Evolutionary conservation across 2,329 filamentous ascomycete species (phyloP).

Genomic region (Claviceps maximensis): DNA sequence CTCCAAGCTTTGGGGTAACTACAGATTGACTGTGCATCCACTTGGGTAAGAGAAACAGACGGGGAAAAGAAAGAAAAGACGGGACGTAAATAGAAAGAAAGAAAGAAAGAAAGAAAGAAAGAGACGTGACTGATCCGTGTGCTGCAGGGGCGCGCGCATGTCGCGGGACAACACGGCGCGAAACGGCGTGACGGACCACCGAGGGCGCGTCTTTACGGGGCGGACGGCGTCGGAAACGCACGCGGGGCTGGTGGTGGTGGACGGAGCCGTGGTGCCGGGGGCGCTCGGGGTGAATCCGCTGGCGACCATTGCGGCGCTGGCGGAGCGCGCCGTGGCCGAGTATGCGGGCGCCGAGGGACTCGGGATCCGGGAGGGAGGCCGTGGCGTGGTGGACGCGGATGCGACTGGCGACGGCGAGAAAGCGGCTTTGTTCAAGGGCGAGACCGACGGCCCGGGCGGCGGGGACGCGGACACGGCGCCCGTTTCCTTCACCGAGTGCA

Average conservation of each 20-base stretch:
- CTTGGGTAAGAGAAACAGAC: conserved; percentile 27
- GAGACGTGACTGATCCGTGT: background rate
- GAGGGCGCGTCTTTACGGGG: conserved; percentile 46
- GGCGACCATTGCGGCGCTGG: conserved; percentile 55
- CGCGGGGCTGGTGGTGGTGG: conserved; percentile 45
- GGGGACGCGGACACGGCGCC: no score
- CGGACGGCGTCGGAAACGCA: conserved; percentile 34
- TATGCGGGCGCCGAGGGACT: conserved; percentile 30
- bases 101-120: background rate
- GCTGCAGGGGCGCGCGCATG: conserved; percentile 45
- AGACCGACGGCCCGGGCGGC: no score
- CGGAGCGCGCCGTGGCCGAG: conserved; percentile 46
- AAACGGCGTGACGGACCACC: conserved; percentile 47
- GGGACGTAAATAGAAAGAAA: background rate
- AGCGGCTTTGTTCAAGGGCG: no score
- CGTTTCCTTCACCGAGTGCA: conserved; percentile 49
- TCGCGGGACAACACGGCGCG: conserved; percentile 41
- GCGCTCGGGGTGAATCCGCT: conserved; percentile 54
- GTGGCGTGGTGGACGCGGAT: conserved; percentile 41
- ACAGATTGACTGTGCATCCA: conserved; percentile 52
- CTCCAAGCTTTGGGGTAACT: conserved; percentile 38
- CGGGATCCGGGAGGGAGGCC: conserved; percentile 30
- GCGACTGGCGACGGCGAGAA: no score
- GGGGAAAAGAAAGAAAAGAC: background rate
- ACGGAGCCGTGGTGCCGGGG: conserved; percentile 47